phyloP scores from a whole-genome alignment of 371 early-diverging fungal species.

The Batkoa obscura region DNA sequence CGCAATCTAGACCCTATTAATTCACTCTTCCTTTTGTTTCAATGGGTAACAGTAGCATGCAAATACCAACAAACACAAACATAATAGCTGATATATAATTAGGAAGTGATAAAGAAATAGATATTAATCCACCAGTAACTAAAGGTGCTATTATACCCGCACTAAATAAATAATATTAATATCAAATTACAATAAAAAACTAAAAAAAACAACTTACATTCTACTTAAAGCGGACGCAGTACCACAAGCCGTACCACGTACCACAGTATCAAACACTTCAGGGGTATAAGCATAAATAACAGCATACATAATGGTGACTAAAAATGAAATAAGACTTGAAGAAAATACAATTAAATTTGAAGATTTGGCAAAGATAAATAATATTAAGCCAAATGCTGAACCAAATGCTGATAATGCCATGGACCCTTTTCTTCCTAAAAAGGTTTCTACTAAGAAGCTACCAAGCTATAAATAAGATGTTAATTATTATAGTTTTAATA shows the following conservation, averaged over 20 bases:
- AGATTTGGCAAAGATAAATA: slow-evolving; percentile 33
- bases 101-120: slow-evolving; percentile 31
- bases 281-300: slow-evolving; percentile 77
- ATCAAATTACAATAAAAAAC: neutral
- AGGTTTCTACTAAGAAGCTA: slow-evolving; percentile 49
- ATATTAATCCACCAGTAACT: slow-evolving; percentile 40
- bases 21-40: slow-evolving; percentile 31
- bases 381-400: slow-evolving; percentile 35
- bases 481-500: neutral
- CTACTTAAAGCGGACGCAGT: slow-evolving; percentile 57
- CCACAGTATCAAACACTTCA: slow-evolving; percentile 57
- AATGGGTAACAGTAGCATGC: slow-evolving; percentile 43
- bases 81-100: slow-evolving; percentile 42
- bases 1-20: no score
- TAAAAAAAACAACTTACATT: slow-evolving; percentile 15
- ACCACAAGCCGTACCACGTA: slow-evolving; percentile 65
- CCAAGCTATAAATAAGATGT: slow-evolving; percentile 24
- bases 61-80: slow-evolving; percentile 32
- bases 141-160: slow-evolving; percentile 60
- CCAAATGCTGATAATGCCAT: slow-evolving; percentile 60
- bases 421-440: slow-evolving; percentile 58
- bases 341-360: slow-evolving; percentile 33
- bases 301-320: slow-evolving; percentile 62
- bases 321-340: slow-evolving; percentile 41
- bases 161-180: slow-evolving; percentile 6